These are phyloP conservation scores for Fusarium ramigenum DNA, from an alignment of 2,329 filamentous ascomycete species.

Conservation along the genomic window DNA sequence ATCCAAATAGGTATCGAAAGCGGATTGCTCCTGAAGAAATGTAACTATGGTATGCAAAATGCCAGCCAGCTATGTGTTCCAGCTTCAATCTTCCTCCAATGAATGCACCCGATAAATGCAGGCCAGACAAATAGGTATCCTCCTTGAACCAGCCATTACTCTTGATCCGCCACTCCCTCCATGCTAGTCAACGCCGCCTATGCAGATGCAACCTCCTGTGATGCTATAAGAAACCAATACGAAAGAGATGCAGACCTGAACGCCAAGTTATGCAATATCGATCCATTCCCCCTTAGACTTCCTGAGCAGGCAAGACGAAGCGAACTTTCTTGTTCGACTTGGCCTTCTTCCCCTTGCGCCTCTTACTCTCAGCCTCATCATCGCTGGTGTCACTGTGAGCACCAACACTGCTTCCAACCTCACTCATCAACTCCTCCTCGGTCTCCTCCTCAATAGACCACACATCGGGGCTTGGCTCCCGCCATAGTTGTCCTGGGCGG, in stretches of 20 bases:
- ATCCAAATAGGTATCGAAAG: slow-evolving; percentile 40
- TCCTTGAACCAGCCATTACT: slow-evolving; percentile 34
- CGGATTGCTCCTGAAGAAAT: slow-evolving; percentile 36
- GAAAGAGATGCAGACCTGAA: slow-evolving; percentile 19
- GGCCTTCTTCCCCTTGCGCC: slow-evolving; percentile 46
- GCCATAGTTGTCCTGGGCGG: slow-evolving; percentile 59
- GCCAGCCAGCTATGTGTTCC: slow-evolving; percentile 11
- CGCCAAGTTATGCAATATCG: slow-evolving; percentile 39
- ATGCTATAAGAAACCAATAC: slow-evolving; percentile 18
- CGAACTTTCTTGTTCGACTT: slow-evolving; percentile 67
- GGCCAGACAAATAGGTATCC: slow-evolving; percentile 14
- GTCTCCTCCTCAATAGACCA: slow-evolving; percentile 69
- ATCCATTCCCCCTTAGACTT: slow-evolving; percentile 37
- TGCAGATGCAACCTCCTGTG: slow-evolving; percentile 29
- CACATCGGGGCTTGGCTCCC: slow-evolving; percentile 67
- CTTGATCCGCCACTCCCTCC: slow-evolving; percentile 22
- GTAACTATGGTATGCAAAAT: slow-evolving; percentile 17
- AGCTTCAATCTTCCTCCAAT: slow-evolving; percentile 13
- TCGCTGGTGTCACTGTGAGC: slow-evolving; percentile 46
- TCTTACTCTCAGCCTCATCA: slow-evolving; percentile 19
- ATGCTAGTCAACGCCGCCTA: slow-evolving; percentile 36
- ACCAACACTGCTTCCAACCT: slow-evolving; percentile 49
- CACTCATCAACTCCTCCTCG: slow-evolving; percentile 61
- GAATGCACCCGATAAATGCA: slow-evolving; percentile 13
- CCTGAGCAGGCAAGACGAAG: slow-evolving; percentile 60